These are phyloP conservation scores for Micractinium conductrix DNA, from an alignment of 139 green algal genomes.

Conservation along the genomic window DNA sequence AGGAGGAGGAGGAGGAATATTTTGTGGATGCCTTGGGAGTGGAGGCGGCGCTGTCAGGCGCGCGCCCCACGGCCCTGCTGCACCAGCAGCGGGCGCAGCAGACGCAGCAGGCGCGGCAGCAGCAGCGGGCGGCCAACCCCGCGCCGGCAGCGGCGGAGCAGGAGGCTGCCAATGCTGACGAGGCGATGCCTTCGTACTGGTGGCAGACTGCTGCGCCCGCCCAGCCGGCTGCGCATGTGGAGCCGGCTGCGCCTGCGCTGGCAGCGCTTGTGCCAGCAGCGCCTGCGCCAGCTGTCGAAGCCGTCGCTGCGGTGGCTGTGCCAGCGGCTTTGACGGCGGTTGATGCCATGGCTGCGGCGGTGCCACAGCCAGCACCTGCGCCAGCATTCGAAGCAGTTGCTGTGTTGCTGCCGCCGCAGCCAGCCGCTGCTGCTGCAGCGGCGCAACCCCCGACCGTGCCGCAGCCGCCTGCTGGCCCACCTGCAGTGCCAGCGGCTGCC, in stretches of 20 bases:
- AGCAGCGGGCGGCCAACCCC: not conserved
- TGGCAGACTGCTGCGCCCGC: too few relatives aligned
- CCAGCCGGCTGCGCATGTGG: not conserved
- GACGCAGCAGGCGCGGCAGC: not conserved
- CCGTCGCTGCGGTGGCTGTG: not conserved
- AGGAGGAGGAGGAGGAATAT: slow-evolving; percentile 9
- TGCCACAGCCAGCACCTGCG: too few relatives aligned
- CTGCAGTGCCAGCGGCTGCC: too few relatives aligned
- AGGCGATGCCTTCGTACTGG: too few relatives aligned
- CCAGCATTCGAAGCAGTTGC: not conserved
- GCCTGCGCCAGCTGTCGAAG: not conserved
- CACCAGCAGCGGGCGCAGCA: slow-evolving; percentile 1
- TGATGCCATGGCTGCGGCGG: not conserved
- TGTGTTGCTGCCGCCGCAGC: not conserved
- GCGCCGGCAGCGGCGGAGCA: not conserved
- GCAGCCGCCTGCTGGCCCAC: not conserved
- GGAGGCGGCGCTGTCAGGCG: not conserved
- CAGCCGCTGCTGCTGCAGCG: not conserved
- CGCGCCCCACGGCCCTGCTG: not conserved
- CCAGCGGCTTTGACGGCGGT: too few relatives aligned
- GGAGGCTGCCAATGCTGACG: not conserved
- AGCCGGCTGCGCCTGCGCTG: not conserved
- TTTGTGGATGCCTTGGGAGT: not conserved
- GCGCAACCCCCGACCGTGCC: not conserved
- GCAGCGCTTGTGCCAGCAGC: not conserved